Evolutionary conservation across 1,139 yeast species (phyloP), one percentile per base, ranked within the genome.

Genomic region (Torulaspora pretoriensis): DNA sequence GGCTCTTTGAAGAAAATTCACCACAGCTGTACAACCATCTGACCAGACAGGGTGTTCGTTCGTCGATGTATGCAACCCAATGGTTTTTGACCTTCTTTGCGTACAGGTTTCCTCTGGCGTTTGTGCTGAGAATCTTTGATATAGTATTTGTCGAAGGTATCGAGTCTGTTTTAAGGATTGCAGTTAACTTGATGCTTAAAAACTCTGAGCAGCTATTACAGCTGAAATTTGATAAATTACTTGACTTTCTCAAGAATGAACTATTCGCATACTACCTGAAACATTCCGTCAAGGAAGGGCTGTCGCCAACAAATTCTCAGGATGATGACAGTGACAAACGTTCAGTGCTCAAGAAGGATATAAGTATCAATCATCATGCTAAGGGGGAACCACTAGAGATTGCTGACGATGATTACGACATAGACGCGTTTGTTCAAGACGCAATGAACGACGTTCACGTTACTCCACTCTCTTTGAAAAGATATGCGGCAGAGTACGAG

Each of bases 81-180:
- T 92, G 97, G 97, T 89, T 92, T 61, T 73, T 89, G 56, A 92
- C 98, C 0, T 75, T 92, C 54, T 92, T 92, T 68, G 96, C 96
- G 10, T 92, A 92, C 70, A 57, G 55, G 38, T 87, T 90, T 65
- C 97, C 98, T 10, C 69, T 87, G 42, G 84, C 81, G 45, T 81
- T 88, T 57, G 96, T 88, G 32, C 70, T 86, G 52, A 74, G 95
- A 47, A 85, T 92, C 35, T 84, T 80, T 62, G 97, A 92, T 68
- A 77, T 86, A 45, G 79, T 92, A 13, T 77, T 92, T 39, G 83
- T 95, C 5, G 96, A 90, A 67, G 97, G 97, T 25, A 70, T 83
- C 44, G 97, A 89, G 63, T 80, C 94, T 2, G 71, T 90, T 43
- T 70, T 92, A 56, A 80, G 86, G 59, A 83, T 92, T 65, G 89